phyloP scores from a whole-genome alignment of 2,329 filamentous ascomycete genomes.

The Neopestalotiopsis sp. region DNA sequence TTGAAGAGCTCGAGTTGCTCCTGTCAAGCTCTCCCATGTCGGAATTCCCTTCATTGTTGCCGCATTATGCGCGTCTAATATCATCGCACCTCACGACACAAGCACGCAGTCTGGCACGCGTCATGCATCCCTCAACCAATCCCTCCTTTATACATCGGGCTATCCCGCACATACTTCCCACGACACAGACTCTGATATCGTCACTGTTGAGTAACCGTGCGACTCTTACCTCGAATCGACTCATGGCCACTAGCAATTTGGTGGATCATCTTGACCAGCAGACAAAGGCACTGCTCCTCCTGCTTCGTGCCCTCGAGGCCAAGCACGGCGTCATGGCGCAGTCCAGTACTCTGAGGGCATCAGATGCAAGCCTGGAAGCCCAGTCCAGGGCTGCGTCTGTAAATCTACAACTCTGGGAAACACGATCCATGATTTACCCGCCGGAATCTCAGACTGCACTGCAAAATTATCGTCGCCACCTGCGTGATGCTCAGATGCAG shows the following conservation, averaged over 20 bases:
- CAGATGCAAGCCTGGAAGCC: constrained; percentile 49
- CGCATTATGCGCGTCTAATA: constrained; percentile 51
- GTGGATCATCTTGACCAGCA: constrained; percentile 46
- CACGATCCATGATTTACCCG: constrained; percentile 48
- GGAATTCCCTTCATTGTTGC: constrained; percentile 53
- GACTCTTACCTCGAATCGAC: constrained; percentile 45
- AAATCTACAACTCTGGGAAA: constrained; percentile 35
- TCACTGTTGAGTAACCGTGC: constrained; percentile 37
- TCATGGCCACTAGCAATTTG: constrained; percentile 44
- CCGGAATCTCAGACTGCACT: constrained; percentile 46
- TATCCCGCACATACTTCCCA: constrained; percentile 53
- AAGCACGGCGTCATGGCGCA: constrained; percentile 61
- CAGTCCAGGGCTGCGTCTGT: constrained; percentile 47
- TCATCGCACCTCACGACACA: constrained; percentile 55
- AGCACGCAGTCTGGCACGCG: constrained; percentile 54
- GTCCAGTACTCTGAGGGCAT: constrained; percentile 56
- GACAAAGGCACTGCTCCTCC: constrained; percentile 43
- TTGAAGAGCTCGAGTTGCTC: constrained; percentile 47
- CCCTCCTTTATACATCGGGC: constrained; percentile 63
- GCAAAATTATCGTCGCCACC: constrained; percentile 52
- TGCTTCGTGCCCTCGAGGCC: constrained; percentile 58
- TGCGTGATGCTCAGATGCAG: constrained; percentile 54
- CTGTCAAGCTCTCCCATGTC: constrained; percentile 57
- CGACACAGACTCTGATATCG: constrained; percentile 43
- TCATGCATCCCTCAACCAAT: constrained; percentile 56